Conservation (phyloP, 139 green algal genomes). For the Spirogloea muscicola region DNA sequence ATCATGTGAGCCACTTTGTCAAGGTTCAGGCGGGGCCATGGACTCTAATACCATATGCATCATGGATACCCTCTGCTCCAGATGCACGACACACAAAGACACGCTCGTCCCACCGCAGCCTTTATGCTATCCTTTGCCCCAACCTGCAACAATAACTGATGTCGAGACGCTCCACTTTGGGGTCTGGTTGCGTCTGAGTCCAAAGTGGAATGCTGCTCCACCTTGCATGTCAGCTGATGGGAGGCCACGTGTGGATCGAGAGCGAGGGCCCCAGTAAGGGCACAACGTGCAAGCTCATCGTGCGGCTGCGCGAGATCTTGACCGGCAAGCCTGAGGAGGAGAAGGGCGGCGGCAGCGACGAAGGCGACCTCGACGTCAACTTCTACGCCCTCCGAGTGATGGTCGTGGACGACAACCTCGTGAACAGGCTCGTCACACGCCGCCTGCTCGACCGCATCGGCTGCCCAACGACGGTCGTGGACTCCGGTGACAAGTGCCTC, state of each 20-base stretch:
- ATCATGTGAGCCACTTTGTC: background rate
- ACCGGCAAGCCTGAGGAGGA: slow-evolving; percentile 28
- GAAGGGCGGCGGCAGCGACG: background rate
- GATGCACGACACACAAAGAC: too few relatives aligned
- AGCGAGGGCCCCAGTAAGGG: background rate
- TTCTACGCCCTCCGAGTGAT: slow-evolving; percentile 26
- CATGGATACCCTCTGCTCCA: too few relatives aligned
- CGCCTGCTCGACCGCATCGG: slow-evolving; percentile 49
- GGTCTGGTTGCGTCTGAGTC: background rate
- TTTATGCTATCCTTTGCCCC: too few relatives aligned
- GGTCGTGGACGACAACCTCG: slow-evolving; percentile 45
- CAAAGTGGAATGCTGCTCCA: background rate
- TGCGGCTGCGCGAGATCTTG: too few relatives aligned
- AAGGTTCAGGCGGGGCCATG: background rate
- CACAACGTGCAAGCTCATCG: slow-evolving; percentile 1
- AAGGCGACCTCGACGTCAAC: slow-evolving; percentile 25
- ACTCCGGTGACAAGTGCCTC: slow-evolving; percentile 37
- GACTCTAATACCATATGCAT: too few relatives aligned
- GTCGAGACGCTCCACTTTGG: background rate
- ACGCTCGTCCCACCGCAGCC: too few relatives aligned
- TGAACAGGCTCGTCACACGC: slow-evolving; percentile 63
- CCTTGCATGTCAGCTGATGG: slow-evolving; percentile 65
- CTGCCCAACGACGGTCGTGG: slow-evolving; percentile 12
- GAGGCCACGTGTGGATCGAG: slow-evolving; percentile 63
- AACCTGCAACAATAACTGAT: too few relatives aligned